Evolutionary conservation across 2,329 filamentous ascomycete genomes (phyloP), one percentile per base, ranked within the genome.

Genomic region (Fusarium nematophilum): DNA sequence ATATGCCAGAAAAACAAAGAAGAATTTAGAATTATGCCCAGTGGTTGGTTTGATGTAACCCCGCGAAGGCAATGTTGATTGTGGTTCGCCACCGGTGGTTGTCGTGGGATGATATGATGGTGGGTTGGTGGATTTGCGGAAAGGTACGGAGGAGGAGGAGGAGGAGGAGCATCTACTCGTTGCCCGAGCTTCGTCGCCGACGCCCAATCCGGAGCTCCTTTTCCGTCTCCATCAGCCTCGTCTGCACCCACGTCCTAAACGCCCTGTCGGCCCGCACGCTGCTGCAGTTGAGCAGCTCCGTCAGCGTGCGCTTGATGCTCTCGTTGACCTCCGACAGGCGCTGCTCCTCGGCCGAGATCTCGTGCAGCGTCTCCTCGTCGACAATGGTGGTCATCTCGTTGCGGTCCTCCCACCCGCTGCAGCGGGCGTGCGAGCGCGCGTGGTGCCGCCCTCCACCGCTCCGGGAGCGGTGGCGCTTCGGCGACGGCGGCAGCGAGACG

Each of bases 261-360:
- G 77, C 75, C 23, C 74, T 72, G 56, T 86, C 82, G 38, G 70
- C 73, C 34, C 83, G 81, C 13, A 86, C 82, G 30, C 79, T 74
- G 18, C 83, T 81, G 72, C 83, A 86, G 73, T 87, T 88, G 65
- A 88, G 79, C 11, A 88, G 79, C 70, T 86, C 84, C 6, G 84
- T 88, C 64, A 88, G 69, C 3, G 83, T 81, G 26, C 83, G 79
- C 75, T 88, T 88, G 75, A 87, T 84, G 64, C 81, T 80, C 72
- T 86, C 84, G 72, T 85, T 86, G 72, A 86, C 81, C 58, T 81
- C 78, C 44, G 77, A 83, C 9, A 86, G 77, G 57, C 79, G 82
- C 61, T 81, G 78, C 68, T 86, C 82, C 67, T 83, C 82, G 14
- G 75, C 74, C 1, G 79, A 81, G 60, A 86, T 79, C 65, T 82